Conservation (phyloP, 306 rosid species). For the Vigna nakashimae region DNA sequence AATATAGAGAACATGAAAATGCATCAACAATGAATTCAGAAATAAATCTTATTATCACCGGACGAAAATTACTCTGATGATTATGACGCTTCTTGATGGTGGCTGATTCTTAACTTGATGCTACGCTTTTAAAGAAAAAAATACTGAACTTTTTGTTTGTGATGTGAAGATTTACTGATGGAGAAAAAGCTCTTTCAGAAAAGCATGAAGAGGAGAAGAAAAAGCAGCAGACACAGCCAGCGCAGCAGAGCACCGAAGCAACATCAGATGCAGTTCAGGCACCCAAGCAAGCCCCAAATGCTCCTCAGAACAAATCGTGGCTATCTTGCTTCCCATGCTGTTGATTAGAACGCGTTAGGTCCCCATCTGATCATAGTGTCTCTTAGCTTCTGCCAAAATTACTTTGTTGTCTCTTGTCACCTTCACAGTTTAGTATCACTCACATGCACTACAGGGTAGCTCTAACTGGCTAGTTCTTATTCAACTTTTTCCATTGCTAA, state of each 20-base stretch:
- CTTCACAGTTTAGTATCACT: conserved; percentile 29
- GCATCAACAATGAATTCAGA: not conserved
- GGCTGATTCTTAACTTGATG: not conserved
- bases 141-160: conserved; percentile 42
- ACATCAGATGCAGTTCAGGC: conserved; percentile 37
- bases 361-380: not conserved
- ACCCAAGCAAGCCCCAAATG: conserved; percentile 23
- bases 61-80: not conserved
- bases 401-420: conserved; percentile 4
- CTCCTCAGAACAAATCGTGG: conserved; percentile 47
- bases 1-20: not conserved
- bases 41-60: not conserved
- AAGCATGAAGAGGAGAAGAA: conserved; percentile 41
- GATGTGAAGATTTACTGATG: conserved; percentile 59
- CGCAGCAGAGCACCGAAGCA: conserved; percentile 37
- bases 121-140: conserved; percentile 22
- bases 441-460: conserved; percentile 26
- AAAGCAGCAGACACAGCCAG: conserved; percentile 27
- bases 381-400: conserved; percentile 27
- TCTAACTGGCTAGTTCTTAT: conserved; percentile 25
- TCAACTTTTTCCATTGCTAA: not conserved
- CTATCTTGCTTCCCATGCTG: conserved; percentile 68
- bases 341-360: conserved; percentile 37
- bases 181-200: conserved; percentile 44
- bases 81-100: not conserved